phyloP scores from a whole-genome alignment of 176 grass and related monocot species.

The Elymus sibiricus region DNA sequence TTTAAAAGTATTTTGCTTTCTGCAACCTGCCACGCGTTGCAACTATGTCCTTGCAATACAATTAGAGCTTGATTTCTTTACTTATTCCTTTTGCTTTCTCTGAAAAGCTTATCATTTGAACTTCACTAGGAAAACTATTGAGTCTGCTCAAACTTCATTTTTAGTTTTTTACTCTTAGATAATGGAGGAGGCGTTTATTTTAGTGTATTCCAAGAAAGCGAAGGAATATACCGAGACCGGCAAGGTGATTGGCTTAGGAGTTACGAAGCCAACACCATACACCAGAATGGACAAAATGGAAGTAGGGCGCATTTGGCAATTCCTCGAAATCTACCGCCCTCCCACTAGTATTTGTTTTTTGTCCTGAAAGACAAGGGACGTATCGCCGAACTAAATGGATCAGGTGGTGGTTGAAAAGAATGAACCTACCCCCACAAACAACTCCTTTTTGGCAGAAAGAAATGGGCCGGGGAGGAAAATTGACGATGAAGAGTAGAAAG shows the following conservation, averaged over 20 bases:
- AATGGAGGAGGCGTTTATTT: not conserved
- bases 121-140: not conserved
- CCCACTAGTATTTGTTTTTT: not conserved
- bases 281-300: conserved; percentile 2
- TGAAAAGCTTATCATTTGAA: conserved; percentile 7
- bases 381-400: not conserved
- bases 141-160: not conserved
- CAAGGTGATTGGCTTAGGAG: not conserved
- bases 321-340: not conserved
- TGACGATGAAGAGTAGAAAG: not conserved
- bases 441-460: not conserved
- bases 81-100: not conserved
- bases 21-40: not conserved
- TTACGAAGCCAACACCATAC: not conserved
- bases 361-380: too few relatives aligned
- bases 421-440: not conserved
- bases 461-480: not conserved
- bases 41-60: not conserved
- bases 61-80: not conserved
- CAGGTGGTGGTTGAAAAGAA: not conserved
- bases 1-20: conserved; percentile 27
- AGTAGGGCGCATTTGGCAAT: not conserved
- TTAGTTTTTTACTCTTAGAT: not conserved
- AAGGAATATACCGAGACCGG: conserved; percentile 19
- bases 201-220: not conserved